Percentiles rank a stretch among this genome's conserved stretches.
Evolutionary conservation across 164 flowering plant species (phyloP).

Genomic region (Annona cherimola): DNA sequence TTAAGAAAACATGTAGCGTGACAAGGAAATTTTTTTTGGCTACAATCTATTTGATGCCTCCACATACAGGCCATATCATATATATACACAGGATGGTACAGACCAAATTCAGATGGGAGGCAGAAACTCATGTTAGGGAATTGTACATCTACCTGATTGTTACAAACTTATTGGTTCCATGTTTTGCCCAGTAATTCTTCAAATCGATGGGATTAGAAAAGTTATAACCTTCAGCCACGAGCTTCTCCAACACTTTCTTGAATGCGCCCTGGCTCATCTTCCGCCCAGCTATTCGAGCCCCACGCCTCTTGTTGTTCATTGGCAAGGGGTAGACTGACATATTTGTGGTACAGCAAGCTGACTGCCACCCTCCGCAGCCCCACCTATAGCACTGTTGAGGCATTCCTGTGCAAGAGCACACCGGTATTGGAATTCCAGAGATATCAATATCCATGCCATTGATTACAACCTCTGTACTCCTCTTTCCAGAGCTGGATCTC

Average conservation of each 20-base stretch:
- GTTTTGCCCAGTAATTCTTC: constrained; percentile 86
- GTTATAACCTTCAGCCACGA: constrained; percentile 62
- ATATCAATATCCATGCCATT: constrained; percentile 80
- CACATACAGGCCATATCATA: constrained; percentile 34
- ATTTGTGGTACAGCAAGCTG: constrained; percentile 86
- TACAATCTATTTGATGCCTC: constrained; percentile 27
- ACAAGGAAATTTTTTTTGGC: constrained; percentile 26
- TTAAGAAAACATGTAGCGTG: constrained; percentile 27
- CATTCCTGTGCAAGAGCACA: constrained; percentile 79
- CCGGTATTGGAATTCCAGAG: constrained; percentile 72
- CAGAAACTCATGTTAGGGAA: constrained; percentile 15
- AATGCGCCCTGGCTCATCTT: constrained; percentile 96
- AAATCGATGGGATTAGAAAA: constrained; percentile 75
- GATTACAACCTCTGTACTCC: constrained; percentile 52
- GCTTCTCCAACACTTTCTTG: constrained; percentile 89
- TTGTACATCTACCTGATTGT: constrained; percentile 65
- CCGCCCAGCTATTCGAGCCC: constrained; percentile 88
- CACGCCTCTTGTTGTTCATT: constrained; percentile 83
- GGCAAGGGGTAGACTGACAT: constrained; percentile 80
- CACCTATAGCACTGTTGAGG: constrained; percentile 89
- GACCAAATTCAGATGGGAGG: constrained; percentile 32
- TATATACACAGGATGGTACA: constrained; percentile 42
- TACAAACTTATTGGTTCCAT: constrained; percentile 93
- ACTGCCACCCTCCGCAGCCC: constrained; percentile 99
- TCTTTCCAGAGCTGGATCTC: constrained; percentile 44